Evolutionary conservation across 1,139 yeast genomes (phyloP), one percentile per base, ranked within the genome.

Genomic region (Yamadazyma diddensiae): DNA sequence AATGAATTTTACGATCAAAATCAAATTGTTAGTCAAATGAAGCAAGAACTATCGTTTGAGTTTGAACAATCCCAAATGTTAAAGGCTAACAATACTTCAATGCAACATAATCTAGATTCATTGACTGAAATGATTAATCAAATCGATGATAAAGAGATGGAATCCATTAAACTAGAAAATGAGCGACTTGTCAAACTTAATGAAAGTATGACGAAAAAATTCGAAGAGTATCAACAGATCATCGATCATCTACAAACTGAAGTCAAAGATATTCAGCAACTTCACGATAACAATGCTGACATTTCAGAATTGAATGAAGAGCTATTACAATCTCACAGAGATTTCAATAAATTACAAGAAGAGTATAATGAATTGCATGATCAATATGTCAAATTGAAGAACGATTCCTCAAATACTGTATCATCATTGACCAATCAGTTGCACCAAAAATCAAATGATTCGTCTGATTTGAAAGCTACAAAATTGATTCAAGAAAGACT

Each of bases 191-290:
- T 10, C 4, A n/a, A 30, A 2, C 17, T 41, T 6, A 41, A 44
- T 21, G 24, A 35, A 4, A 38, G 41, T n/a, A 53, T 55, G 13
- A 57, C 54, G 26, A 34, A 45, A 6, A 59, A 56, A 35, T 52
- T 63, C 23, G 55, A 50, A 15, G 58, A 60, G 28, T 62, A 62
- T 37, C 65, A 64, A 36, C 39, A 36, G 11, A 53, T 53, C 28
- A 59, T 62, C 18, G 61, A 54, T 34, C 55, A 51, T 34, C 52
- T 70, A 30, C 66, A 59, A 41, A 41, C 38, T 3, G 64, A 62
- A 29, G 59, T 64, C 8, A 50, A 54, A 27, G 57, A 53, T 4
- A 51, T 58, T 33, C 51, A 50, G 26, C 43, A 44, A 12, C 15
- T 14, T 3, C 27, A 36, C n/a, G 22, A 16, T 3, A 26, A 37